Percentiles rank a stretch among this genome's conserved stretches.
phyloP scores from a whole-genome alignment of 495 filamentous ascomycete genomes.

The Penicillium mononematosum region DNA sequence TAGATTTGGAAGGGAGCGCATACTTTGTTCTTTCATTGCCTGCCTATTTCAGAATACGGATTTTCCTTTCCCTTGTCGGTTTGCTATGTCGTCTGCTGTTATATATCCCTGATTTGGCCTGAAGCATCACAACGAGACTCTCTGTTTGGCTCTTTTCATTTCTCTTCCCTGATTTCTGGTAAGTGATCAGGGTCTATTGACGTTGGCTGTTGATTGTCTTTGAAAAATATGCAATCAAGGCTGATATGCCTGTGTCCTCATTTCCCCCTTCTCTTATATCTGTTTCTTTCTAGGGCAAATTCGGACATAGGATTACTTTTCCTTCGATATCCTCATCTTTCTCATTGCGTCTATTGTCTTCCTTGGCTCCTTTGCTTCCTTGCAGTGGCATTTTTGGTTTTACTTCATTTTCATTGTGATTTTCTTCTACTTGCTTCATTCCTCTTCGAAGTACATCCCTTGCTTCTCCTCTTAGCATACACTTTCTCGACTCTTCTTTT shows the following conservation, averaged over 20 bases:
- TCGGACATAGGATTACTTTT: background rate
- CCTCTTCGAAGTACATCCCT: background rate
- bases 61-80: slow-evolving; percentile 14
- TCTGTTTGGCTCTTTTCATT: slow-evolving; percentile 17
- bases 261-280: slow-evolving; percentile 4
- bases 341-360: background rate
- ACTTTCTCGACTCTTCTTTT: background rate
- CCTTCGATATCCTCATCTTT: background rate
- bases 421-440: slow-evolving; percentile 20
- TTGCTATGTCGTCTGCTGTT: slow-evolving; percentile 22
- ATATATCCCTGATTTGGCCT: slow-evolving; percentile 37
- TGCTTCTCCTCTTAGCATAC: slow-evolving; percentile 3
- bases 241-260: slow-evolving; percentile 3
- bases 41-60: slow-evolving; percentile 15
- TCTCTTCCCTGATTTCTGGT: slow-evolving; percentile 10
- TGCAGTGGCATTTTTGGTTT: background rate
- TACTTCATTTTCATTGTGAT: slow-evolving; percentile 19
- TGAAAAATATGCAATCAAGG: slow-evolving; percentile 6
- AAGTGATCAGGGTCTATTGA: background rate
- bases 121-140: slow-evolving; percentile 27
- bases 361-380: background rate
- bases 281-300: background rate
- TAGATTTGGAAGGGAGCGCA: slow-evolving; percentile 43
- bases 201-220: slow-evolving; percentile 10
- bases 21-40: slow-evolving; percentile 25